Conservation (phyloP, 345 rosid genomes). For the Syzygium aromaticum region DNA sequence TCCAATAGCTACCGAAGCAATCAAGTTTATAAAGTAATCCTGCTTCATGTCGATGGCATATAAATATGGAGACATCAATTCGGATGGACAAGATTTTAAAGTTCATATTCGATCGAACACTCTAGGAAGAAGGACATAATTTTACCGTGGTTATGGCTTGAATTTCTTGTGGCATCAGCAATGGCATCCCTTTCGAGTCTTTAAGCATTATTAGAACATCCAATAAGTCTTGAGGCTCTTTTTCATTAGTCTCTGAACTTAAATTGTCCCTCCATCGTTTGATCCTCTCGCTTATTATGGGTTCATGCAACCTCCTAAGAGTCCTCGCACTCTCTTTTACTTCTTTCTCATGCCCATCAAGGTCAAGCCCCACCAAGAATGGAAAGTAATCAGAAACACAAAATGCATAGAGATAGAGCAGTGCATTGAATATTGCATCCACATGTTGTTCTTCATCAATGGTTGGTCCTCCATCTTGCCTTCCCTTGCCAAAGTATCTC, state of each 20-base stretch:
- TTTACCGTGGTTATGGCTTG: background rate
- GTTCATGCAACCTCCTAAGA: background rate
- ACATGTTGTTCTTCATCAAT: conserved; percentile 12
- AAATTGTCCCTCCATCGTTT: conserved; percentile 6
- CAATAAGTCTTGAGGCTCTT: background rate
- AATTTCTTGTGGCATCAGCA: background rate
- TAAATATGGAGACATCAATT: background rate
- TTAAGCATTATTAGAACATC: background rate
- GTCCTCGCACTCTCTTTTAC: conserved; percentile 3
- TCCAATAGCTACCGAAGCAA: background rate
- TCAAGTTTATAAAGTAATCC: background rate
- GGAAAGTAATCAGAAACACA: conserved; percentile 12
- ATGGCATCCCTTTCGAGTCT: background rate
- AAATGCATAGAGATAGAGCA: conserved; percentile 10
- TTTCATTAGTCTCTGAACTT: background rate
- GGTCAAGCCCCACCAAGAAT: conserved; percentile 7
- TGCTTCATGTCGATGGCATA: background rate
- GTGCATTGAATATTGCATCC: conserved; percentile 8
- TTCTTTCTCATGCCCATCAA: conserved; percentile 11
- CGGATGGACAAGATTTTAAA: background rate
- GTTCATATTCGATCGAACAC: background rate
- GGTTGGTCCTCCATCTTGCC: conserved; percentile 15
- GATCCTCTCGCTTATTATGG: conserved; percentile 5
- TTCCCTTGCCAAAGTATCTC: conserved; percentile 13
- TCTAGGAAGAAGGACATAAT: background rate